Percentiles rank a stretch among this genome's conserved stretches.
Evolutionary conservation across 2,329 filamentous ascomycete genomes (phyloP).

Genomic region (Neofusicoccum umdonicola): DNA sequence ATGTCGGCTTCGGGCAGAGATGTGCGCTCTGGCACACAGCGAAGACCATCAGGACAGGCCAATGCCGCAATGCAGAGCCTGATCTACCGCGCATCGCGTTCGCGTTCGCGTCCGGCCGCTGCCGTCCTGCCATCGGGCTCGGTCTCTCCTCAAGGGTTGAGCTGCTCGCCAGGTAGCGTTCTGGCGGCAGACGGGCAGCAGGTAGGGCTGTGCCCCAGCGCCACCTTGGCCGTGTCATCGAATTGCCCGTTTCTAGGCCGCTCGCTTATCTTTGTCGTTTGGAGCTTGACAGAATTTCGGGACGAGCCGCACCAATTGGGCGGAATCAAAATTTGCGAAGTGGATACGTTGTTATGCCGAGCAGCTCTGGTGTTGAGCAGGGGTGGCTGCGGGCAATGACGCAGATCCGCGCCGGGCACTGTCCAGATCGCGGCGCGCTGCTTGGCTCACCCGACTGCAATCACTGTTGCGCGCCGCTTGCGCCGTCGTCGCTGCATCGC

Average conservation of each 20-base stretch:
- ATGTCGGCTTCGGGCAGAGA: neutral
- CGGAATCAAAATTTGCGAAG: neutral
- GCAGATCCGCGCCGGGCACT: no score
- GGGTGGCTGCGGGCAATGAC: neutral
- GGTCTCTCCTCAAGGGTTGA: neutral
- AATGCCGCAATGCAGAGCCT: neutral
- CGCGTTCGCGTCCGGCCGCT: neutral
- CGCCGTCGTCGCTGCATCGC: neutral
- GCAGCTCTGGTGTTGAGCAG: slow-evolving; percentile 9
- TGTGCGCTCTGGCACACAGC: neutral
- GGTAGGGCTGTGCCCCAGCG: neutral
- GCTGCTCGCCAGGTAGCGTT: neutral
- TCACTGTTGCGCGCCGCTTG: neutral
- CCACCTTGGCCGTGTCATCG: neutral
- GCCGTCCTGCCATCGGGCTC: neutral
- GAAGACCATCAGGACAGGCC: no score
- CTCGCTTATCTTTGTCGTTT: neutral
- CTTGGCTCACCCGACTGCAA: slow-evolving; percentile 8
- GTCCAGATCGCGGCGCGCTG: neutral
- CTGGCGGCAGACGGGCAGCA: neutral
- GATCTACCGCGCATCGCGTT: neutral
- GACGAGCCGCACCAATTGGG: slow-evolving; percentile 4
- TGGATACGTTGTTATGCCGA: slow-evolving; percentile 13
- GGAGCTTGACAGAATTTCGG: neutral
- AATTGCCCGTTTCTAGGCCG: neutral